Evolutionary conservation across 768 basidiomycete species (phyloP).

Genomic region (Podaxis sp.): DNA sequence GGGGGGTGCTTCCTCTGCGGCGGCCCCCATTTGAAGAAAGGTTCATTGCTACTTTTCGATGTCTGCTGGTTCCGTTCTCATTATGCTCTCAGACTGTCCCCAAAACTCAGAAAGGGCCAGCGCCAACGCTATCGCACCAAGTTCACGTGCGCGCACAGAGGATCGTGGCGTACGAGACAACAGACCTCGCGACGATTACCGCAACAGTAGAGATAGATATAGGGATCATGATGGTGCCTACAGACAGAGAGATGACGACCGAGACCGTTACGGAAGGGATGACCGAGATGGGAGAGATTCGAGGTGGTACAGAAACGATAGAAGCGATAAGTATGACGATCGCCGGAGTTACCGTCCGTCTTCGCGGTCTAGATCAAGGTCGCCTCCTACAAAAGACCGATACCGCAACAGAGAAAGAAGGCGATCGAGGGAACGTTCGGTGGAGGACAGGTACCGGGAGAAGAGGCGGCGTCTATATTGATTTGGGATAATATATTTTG

Average conservation of each 20-base stretch:
- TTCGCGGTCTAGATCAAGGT: constrained; percentile 31
- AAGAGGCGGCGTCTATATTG: constrained; percentile 62
- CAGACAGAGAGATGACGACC: constrained; percentile 20
- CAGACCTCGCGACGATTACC: constrained; percentile 9
- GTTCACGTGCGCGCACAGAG: constrained; percentile 16
- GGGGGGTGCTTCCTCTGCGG: constrained; percentile 93
- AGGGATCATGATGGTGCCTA: constrained; percentile 9
- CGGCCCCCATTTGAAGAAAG: constrained; percentile 91
- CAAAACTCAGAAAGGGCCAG: constrained; percentile 29
- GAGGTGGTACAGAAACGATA: constrained; percentile 20
- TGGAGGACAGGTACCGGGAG: constrained; percentile 33
- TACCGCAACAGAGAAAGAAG: constrained; percentile 32
- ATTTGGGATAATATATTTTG: constrained; percentile 5
- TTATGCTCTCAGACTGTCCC: constrained; percentile 28
- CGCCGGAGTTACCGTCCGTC: constrained; percentile 27
- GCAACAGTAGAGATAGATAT: constrained; percentile 1
- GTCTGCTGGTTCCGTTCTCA: neutral
- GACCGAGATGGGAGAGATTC: constrained; percentile 21
- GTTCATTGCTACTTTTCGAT: constrained; percentile 35
- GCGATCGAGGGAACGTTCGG: constrained; percentile 24
- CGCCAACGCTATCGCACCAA: constrained; percentile 21
- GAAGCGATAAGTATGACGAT: constrained; percentile 24
- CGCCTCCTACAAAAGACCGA: constrained; percentile 25
- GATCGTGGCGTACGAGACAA: constrained; percentile 13
- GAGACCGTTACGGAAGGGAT: constrained; percentile 8